Percentiles rank a stretch among this genome's conserved stretches.
phyloP scores from a whole-genome alignment of 202 grass and related monocot species.

The Miscanthus sacchariflorus region DNA sequence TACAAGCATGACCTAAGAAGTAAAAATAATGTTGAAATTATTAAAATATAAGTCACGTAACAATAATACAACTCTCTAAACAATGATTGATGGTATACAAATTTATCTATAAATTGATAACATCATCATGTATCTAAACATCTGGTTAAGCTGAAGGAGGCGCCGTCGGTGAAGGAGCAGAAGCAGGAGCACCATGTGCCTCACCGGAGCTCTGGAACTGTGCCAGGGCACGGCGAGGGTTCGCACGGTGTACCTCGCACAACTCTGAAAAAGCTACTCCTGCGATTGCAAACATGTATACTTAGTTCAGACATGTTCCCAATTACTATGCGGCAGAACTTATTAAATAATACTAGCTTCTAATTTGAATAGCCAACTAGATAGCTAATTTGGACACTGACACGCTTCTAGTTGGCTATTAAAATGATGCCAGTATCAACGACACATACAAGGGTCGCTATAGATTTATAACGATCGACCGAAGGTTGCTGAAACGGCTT shows the following conservation, averaged over 20 bases:
- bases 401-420: too few relatives aligned
- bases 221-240: slow-evolving; percentile 64
- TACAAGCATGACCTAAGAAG: neutral
- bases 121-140: neutral
- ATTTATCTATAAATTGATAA: neutral
- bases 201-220: slow-evolving; percentile 61
- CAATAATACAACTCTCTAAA: neutral
- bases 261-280: slow-evolving; percentile 62
- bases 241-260: slow-evolving; percentile 53
- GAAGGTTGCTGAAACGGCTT: too few relatives aligned
- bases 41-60: neutral
- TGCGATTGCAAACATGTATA: neutral
- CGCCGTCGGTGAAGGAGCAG: neutral
- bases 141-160: neutral
- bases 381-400: too few relatives aligned
- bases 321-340: neutral
- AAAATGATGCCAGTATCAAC: too few relatives aligned
- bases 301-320: neutral
- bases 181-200: neutral
- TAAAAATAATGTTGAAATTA: neutral
- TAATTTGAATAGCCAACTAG: neutral
- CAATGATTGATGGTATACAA: neutral
- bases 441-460: too few relatives aligned
- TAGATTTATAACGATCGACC: too few relatives aligned
- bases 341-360: neutral